phyloP scores from a whole-genome alignment of 2,329 filamentous ascomycete species.

The Penicillium freii region DNA sequence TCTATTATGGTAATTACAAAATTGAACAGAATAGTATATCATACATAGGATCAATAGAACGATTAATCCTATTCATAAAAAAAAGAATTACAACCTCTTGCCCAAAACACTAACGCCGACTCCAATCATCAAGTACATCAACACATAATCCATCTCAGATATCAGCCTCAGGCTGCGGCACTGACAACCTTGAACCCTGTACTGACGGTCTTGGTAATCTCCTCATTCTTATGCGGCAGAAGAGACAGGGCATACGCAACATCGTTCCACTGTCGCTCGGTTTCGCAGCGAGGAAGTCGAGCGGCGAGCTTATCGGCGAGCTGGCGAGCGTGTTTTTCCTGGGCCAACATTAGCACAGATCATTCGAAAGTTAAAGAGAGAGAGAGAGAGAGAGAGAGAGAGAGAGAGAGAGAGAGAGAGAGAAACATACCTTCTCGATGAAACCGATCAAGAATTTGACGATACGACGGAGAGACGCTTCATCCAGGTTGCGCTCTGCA shows the following conservation, averaged over 20 bases:
- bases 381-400: neutral
- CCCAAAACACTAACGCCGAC: slow-evolving; percentile 6
- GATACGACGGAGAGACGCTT: slow-evolving; percentile 81
- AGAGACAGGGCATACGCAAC: slow-evolving; percentile 88
- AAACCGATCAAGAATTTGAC: slow-evolving; percentile 92
- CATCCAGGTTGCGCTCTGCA: slow-evolving; percentile 74
- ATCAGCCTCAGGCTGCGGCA: slow-evolving; percentile 58
- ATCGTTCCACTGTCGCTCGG: slow-evolving; percentile 94
- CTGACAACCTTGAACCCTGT: slow-evolving; percentile 62
- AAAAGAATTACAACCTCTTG: neutral
- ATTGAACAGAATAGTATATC: neutral
- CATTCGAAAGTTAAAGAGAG: neutral
- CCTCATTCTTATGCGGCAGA: slow-evolving; percentile 67
- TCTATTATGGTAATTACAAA: neutral
- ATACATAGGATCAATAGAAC: slow-evolving; percentile 3
- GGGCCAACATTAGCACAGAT: slow-evolving; percentile 9
- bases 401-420: neutral
- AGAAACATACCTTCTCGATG: slow-evolving; percentile 81
- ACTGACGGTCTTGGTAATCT: slow-evolving; percentile 44
- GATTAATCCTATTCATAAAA: slow-evolving; percentile 5
- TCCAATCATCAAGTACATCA: slow-evolving; percentile 17
- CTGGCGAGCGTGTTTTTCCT: slow-evolving; percentile 98
- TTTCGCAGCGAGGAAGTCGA: slow-evolving; percentile 79
- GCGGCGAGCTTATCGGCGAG: slow-evolving; percentile 89
- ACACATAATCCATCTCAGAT: slow-evolving; percentile 8